Evolutionary conservation across 768 basidiomycete species (phyloP).

Genomic region (Pilatotrama ljubarskyi): DNA sequence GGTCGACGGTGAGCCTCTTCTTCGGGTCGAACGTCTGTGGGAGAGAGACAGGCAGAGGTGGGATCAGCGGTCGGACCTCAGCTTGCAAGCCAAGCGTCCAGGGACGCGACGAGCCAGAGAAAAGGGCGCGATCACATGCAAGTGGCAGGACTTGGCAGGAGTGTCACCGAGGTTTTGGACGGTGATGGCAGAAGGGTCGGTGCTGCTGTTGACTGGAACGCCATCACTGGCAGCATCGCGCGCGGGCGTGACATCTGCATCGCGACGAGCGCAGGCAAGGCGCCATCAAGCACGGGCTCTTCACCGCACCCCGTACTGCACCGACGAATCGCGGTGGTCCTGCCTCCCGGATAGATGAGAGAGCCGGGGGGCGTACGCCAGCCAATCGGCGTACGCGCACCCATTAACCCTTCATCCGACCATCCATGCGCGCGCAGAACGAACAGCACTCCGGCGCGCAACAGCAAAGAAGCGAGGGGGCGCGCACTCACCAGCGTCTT

Average conservation of each 20-base stretch:
- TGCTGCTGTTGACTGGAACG: background rate
- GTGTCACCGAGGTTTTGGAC: background rate
- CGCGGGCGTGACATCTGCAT: background rate
- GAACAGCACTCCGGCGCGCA: constrained; percentile 22
- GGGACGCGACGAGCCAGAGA: background rate
- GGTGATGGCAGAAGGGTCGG: too few species aligned
- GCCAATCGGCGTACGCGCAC: background rate
- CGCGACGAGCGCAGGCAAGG: constrained; percentile 1
- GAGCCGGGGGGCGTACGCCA: background rate
- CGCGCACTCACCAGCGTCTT: constrained; percentile 58
- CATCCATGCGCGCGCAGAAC: background rate
- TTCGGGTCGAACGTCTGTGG: constrained; percentile 82
- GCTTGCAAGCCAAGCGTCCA: background rate
- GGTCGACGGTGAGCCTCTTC: constrained; percentile 79
- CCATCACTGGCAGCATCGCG: background rate
- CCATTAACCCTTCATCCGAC: too few species aligned
- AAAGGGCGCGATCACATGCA: too few species aligned
- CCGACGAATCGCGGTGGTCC: background rate
- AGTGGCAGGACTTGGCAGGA: background rate
- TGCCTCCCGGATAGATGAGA: background rate
- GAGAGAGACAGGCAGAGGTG: constrained; percentile 3
- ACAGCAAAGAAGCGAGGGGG: constrained; percentile 37
- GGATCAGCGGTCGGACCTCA: background rate
- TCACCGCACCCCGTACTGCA: background rate
- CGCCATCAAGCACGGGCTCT: background rate